A percentile compares a stretch with the other conserved stretches of the same genome.
These are phyloP conservation scores for Hammondia hammondi DNA, from an alignment of 169 alveolate species.

Conservation along the genomic window DNA sequence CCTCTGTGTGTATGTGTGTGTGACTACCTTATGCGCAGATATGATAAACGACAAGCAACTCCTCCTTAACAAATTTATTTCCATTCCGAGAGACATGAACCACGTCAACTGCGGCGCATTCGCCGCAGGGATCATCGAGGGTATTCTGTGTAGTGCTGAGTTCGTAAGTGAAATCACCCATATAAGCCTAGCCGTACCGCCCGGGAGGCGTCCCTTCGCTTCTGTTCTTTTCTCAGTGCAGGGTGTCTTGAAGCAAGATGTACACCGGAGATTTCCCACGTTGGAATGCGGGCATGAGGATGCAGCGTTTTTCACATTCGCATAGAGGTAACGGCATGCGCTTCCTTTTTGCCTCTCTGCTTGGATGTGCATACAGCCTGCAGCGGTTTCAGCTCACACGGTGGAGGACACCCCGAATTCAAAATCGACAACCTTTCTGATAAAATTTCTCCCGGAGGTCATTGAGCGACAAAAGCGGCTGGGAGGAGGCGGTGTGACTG, in stretches of 20 bases:
- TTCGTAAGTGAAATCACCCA: slow-evolving; percentile 69
- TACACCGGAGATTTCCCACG: background rate
- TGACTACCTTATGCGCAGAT: slow-evolving; percentile 38
- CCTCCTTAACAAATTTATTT: slow-evolving; percentile 78
- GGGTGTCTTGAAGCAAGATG: background rate
- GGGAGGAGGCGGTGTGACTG: slow-evolving; percentile 17
- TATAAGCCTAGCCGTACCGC: background rate
- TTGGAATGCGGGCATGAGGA: background rate
- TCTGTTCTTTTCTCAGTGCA: background rate
- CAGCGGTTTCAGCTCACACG: slow-evolving; percentile 86
- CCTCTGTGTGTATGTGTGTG: too few relatives aligned
- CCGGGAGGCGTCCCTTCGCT: background rate
- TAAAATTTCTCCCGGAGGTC: slow-evolving; percentile 81
- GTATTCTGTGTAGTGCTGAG: slow-evolving; percentile 84
- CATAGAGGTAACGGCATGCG: too few relatives aligned
- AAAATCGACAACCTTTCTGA: slow-evolving; percentile 80
- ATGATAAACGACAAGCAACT: slow-evolving; percentile 83
- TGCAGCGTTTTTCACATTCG: too few relatives aligned
- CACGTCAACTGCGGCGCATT: slow-evolving; percentile 84
- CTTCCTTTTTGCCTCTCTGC: too few relatives aligned
- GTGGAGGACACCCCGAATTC: slow-evolving; percentile 75
- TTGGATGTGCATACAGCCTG: slow-evolving; percentile 69
- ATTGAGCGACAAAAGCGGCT: slow-evolving; percentile 69
- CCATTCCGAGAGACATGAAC: slow-evolving; percentile 81
- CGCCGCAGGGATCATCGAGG: slow-evolving; percentile 87